A percentile compares a stretch with the other conserved stretches of the same genome.
These are phyloP conservation scores for Ascochyta clinopodiicola DNA, from an alignment of 2,329 filamentous ascomycete genomes.

Conservation along the genomic window DNA sequence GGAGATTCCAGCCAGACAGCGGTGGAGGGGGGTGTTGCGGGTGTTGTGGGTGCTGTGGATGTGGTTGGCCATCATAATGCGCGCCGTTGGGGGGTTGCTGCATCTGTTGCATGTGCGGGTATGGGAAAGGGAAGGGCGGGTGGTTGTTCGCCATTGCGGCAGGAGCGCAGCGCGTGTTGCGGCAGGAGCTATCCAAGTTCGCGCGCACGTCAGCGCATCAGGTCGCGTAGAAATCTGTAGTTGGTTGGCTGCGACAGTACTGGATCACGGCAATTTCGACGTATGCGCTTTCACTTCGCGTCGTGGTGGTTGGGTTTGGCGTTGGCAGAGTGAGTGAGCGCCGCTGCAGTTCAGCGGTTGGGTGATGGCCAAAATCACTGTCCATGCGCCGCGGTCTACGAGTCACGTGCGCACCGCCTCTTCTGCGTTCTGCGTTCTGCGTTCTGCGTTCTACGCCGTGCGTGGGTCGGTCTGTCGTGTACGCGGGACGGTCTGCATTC, in stretches of 20 bases:
- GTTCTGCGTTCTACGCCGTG: no score
- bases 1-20: slow-evolving; percentile 15
- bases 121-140: slow-evolving; percentile 33
- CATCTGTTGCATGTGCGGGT: slow-evolving; percentile 15
- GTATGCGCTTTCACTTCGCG: slow-evolving; percentile 2
- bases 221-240: neutral
- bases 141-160: slow-evolving; percentile 40
- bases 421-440: neutral
- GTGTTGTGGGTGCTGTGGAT: neutral
- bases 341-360: neutral
- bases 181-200: slow-evolving; percentile 15
- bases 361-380: slow-evolving; percentile 9
- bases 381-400: slow-evolving; percentile 4
- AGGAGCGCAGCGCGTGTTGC: slow-evolving; percentile 16
- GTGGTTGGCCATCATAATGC: slow-evolving; percentile 6
- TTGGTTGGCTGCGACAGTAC: neutral
- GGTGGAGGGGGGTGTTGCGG: slow-evolving; percentile 7
- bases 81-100: slow-evolving; percentile 5
- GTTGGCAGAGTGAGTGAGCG: neutral
- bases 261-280: neutral
- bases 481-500: no score
- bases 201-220: slow-evolving; percentile 26
- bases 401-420: slow-evolving; percentile 13
- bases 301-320: neutral
- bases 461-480: no score